Percentiles rank a stretch among this genome's conserved stretches.
phyloP scores from a whole-genome alignment of 2,329 filamentous ascomycete genomes.

The Triangularia verruculosa region DNA sequence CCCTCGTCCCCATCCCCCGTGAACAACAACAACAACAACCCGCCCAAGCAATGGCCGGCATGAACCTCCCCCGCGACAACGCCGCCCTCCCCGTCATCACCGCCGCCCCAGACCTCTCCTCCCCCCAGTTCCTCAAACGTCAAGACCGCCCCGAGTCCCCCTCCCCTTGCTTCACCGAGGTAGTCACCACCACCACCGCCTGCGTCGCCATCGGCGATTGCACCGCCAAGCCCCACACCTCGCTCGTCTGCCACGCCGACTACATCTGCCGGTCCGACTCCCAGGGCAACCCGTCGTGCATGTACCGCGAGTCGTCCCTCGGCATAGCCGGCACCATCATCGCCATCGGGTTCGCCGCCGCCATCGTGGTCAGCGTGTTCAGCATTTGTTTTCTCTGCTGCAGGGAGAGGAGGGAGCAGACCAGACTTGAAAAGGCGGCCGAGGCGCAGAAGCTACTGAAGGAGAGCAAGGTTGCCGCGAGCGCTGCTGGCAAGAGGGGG shows the following conservation, averaged over 20 bases:
- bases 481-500: conserved; percentile 38
- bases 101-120: conserved; percentile 2
- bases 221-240: conserved; percentile 35
- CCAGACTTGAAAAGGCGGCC: conserved; percentile 42
- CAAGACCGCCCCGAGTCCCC: conserved; percentile 16
- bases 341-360: conserved; percentile 45
- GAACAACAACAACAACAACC: conserved; percentile 26
- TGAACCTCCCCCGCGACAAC: conserved; percentile 12
- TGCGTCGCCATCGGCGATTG: conserved; percentile 41
- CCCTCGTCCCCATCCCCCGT: conserved; percentile 33
- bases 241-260: conserved; percentile 41
- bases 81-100: background rate
- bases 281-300: conserved; percentile 42
- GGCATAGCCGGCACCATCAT: conserved; percentile 47
- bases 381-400: conserved; percentile 51
- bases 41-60: conserved; percentile 21
- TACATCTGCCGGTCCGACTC: conserved; percentile 45
- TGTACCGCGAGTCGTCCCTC: conserved; percentile 39
- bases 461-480: conserved; percentile 33
- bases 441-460: conserved; percentile 50
- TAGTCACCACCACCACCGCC: conserved; percentile 34
- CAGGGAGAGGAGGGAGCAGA: conserved; percentile 46
- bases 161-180: conserved; percentile 34
- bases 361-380: conserved; percentile 37
- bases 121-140: conserved; percentile 15